Base-by-base conservation (phyloP, 1,139 yeast genomes). In the Taiozyma sp. region DNA sequence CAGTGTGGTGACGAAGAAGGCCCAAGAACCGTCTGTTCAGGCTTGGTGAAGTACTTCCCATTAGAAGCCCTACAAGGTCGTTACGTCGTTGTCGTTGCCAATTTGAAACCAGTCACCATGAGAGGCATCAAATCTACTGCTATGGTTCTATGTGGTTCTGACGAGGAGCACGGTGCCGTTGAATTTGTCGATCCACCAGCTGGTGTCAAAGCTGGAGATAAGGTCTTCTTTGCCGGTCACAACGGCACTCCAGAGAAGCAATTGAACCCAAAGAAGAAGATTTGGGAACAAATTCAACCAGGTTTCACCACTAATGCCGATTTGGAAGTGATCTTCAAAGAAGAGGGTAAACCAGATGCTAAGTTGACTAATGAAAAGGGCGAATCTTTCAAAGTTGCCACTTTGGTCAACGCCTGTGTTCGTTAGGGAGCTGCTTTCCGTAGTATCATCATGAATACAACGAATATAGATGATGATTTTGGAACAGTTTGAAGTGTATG, bases 1-100 rank as follows among this genome's bases (percentile, higher is more conserved):
- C 91, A 95, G 58, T 85, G 90, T 79, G 99, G 99, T 59, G 99
- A 93, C 65, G 92, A 78, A 59, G 96, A 88, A 65, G 96, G 96
- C 54, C 99, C 99, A 67, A 84, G 99, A 77, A 95, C 97, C 46
- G 96, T 95, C 49, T 95, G 99, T 75, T 89, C 97, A 16, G 99
- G 99, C 57, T 75, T 92, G 61, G 96, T 88, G 51, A 83, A 84
- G 59, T 80, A 83, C 70, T 77, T 87, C 61, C 83, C 95, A 28
- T 68, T 89, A 55, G 96, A 89, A 65, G 87, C 83, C 49, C 83
- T 92, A 93, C 90, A 85, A 71, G 78, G 85, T 67, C 83, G 95
- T 63, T 75, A 79, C 55, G 96, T 92, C 49, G 87, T 91, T 45
- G 87, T 86, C 48, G 87, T 91, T 58, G 90, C 96, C 58, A 90